A percentile compares a stretch with the other conserved stretches of the same genome.
phyloP scores from a whole-genome alignment of 1,284 basidiomycete species.

The Inonotus obliquus region DNA sequence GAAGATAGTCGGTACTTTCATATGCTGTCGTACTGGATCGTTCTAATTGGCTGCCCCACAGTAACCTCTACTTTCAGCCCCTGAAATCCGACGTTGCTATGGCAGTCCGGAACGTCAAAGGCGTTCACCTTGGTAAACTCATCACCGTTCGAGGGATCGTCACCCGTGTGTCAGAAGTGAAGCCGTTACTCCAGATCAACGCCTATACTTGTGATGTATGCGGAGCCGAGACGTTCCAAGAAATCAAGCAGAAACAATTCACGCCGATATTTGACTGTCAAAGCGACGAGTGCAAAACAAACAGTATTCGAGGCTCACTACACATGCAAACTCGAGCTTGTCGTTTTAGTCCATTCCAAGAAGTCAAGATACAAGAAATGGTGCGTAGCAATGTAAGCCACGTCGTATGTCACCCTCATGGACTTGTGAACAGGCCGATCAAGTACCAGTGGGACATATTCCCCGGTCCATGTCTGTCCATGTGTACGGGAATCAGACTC shows the following conservation, averaged over 20 bases:
- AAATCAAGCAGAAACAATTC: slow-evolving; percentile 92
- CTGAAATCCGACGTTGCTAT: slow-evolving; percentile 66
- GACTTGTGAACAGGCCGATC: slow-evolving; percentile 70
- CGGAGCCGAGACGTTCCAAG: slow-evolving; percentile 98
- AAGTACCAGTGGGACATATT: slow-evolving; percentile 99
- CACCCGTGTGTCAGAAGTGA: slow-evolving; percentile 97
- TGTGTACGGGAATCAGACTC: slow-evolving; percentile 85
- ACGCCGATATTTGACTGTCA: slow-evolving; percentile 87
- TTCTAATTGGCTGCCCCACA: slow-evolving; percentile 29
- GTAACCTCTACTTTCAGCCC: slow-evolving; percentile 93
- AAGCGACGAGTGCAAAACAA: slow-evolving; percentile 81
- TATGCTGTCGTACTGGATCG: background rate
- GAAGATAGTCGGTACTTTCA: slow-evolving; percentile 79
- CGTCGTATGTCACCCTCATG: background rate
- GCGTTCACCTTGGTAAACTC: slow-evolving; percentile 81
- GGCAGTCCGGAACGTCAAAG: slow-evolving; percentile 90
- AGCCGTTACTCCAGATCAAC: slow-evolving; percentile 94
- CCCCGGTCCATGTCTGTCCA: slow-evolving; percentile 98
- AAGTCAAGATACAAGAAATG: slow-evolving; percentile 99
- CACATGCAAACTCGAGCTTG: slow-evolving; percentile 98
- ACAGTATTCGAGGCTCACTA: slow-evolving; percentile 85
- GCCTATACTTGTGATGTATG: slow-evolving; percentile 99
- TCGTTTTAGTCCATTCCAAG: slow-evolving; percentile 97
- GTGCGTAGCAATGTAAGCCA: slow-evolving; percentile 36
- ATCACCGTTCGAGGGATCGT: slow-evolving; percentile 98